phyloP scores from a whole-genome alignment of 257 asterid genomes.

The Gentiana dahurica region DNA sequence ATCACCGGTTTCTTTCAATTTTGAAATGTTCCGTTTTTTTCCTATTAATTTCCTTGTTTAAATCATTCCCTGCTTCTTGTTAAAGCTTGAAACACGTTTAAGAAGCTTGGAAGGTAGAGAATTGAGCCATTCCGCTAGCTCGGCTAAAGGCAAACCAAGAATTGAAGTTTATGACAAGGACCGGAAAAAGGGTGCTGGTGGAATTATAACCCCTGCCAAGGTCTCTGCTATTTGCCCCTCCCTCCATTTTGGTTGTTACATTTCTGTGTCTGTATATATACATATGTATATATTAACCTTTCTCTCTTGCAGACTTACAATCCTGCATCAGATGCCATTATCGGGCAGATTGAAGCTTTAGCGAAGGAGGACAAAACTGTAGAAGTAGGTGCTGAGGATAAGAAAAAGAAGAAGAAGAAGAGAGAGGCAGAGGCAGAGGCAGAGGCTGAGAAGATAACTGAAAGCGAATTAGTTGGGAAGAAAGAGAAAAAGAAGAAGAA shows the following conservation, averaged over 20 bases:
- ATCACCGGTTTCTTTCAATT: not conserved
- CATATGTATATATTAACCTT: not conserved
- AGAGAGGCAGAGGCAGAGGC: conserved; percentile 28
- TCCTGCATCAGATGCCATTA: conserved; percentile 62
- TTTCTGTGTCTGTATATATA: not conserved
- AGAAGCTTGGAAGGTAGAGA: conserved; percentile 69
- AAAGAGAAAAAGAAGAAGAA: conserved; percentile 38
- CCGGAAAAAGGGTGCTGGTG: conserved; percentile 64
- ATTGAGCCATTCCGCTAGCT: conserved; percentile 61
- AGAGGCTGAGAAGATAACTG: conserved; percentile 19
- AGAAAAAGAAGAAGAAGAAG: conserved; percentile 31
- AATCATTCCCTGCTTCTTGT: not conserved
- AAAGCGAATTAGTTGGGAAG: conserved; percentile 19
- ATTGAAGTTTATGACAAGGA: conserved; percentile 80
- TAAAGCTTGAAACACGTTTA: conserved; percentile 69
- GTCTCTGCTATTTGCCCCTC: conserved; percentile 19
- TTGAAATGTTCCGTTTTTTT: not conserved
- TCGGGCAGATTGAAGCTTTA: conserved; percentile 33
- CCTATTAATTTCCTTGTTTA: not conserved
- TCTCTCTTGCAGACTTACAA: conserved; percentile 46
- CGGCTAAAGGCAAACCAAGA: conserved; percentile 75
- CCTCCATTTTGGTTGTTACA: not conserved
- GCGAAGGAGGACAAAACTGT: conserved; percentile 21
- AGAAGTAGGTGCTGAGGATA: conserved; percentile 23
- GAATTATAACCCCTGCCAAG: conserved; percentile 65